phyloP scores from a whole-genome alignment of 2,329 filamentous ascomycete species.

The Colletotrichum sp. region DNA sequence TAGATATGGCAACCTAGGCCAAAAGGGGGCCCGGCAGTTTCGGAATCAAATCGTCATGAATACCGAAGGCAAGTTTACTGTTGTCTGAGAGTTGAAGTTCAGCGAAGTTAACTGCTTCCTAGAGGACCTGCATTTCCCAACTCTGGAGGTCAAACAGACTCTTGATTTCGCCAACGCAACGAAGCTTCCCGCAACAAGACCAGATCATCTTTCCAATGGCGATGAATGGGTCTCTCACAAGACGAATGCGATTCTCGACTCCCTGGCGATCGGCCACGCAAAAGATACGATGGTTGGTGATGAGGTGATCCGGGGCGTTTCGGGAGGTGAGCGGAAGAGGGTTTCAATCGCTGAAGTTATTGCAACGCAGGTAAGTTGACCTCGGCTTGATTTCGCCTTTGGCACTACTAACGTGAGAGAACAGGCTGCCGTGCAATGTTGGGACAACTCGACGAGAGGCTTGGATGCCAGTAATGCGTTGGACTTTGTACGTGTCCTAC shows the following conservation, averaged over 20 bases:
- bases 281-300: slow-evolving; percentile 71
- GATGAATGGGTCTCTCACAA: slow-evolving; percentile 28
- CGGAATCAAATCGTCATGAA: slow-evolving; percentile 35
- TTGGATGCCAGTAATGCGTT: slow-evolving; percentile 76
- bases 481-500: slow-evolving; percentile 70
- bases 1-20: slow-evolving; percentile 29
- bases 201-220: slow-evolving; percentile 30
- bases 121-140: slow-evolving; percentile 71
- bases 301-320: slow-evolving; percentile 67
- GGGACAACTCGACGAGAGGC: slow-evolving; percentile 77
- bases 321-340: slow-evolving; percentile 72
- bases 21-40: slow-evolving; percentile 26
- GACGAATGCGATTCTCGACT: slow-evolving; percentile 43
- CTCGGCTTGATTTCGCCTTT: slow-evolving; percentile 13
- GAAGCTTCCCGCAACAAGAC: slow-evolving; percentile 64
- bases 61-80: slow-evolving; percentile 26
- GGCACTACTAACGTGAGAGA: slow-evolving; percentile 34
- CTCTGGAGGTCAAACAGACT: slow-evolving; percentile 70
- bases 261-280: slow-evolving; percentile 73
- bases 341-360: slow-evolving; percentile 77
- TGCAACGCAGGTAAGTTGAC: slow-evolving; percentile 23
- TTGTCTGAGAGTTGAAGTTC: not conserved
- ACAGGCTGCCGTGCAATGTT: slow-evolving; percentile 59
- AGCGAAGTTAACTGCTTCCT: not conserved
- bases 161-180: slow-evolving; percentile 71